Evolutionary conservation across 2,329 filamentous ascomycete genomes (phyloP).

Genomic region (Fusarium sulawesiense): DNA sequence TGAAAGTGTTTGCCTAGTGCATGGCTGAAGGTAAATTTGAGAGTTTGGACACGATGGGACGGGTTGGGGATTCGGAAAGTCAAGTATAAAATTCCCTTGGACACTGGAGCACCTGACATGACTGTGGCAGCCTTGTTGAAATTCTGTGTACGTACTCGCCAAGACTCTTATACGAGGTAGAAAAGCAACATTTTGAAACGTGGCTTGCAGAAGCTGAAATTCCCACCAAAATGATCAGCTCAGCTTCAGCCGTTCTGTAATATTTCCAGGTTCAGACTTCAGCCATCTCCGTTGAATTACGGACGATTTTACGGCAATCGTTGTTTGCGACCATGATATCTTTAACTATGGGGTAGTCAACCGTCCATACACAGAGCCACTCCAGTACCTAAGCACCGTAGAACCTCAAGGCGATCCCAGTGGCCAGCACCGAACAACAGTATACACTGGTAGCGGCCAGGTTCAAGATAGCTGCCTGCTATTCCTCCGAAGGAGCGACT

Average conservation of each 20-base stretch:
- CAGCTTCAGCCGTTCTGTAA: not conserved
- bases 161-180: too few relatives aligned
- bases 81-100: not conserved
- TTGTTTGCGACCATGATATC: not conserved
- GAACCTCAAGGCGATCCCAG: too few relatives aligned
- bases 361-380: too few relatives aligned
- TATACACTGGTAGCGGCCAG: too few relatives aligned
- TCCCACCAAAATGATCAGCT: not conserved
- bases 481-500: too few relatives aligned
- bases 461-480: too few relatives aligned
- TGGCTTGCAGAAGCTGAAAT: not conserved
- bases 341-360: not conserved
- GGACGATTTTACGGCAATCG: not conserved
- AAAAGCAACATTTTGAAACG: not conserved
- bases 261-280: not conserved
- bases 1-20: not conserved
- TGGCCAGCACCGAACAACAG: too few relatives aligned
- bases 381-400: too few relatives aligned
- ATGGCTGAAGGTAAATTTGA: not conserved
- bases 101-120: not conserved
- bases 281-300: not conserved
- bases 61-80: accelerated
- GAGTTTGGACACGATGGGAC: accelerated
- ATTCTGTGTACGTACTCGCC: not conserved
- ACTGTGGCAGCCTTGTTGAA: not conserved